phyloP scores from a whole-genome alignment of 108 stramenopile species.

The Chaetoceros muelleri region DNA sequence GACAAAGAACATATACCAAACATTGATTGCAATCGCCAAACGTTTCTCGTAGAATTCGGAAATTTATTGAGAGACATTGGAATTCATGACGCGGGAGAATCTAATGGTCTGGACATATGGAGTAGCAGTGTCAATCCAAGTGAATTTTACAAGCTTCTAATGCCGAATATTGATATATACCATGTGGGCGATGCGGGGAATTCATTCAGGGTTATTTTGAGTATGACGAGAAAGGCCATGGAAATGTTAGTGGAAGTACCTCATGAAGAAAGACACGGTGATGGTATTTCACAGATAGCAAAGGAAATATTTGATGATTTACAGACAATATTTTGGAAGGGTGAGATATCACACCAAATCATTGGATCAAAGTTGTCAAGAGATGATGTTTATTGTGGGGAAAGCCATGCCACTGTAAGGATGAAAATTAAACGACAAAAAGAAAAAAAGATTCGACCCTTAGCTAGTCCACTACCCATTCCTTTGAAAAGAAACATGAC shows the following conservation, averaged over 20 bases:
- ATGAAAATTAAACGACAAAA: neutral
- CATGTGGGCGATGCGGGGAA: neutral
- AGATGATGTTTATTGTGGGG: neutral
- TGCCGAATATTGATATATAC: neutral
- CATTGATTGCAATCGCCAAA: neutral
- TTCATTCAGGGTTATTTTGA: neutral
- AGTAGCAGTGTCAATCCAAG: neutral
- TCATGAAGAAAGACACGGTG: neutral
- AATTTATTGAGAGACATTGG: neutral
- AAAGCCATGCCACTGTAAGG: neutral
- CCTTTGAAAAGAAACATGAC: neutral
- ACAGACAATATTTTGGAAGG: neutral
- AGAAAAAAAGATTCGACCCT: neutral
- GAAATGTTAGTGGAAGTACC: neutral
- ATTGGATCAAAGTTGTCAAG: neutral
- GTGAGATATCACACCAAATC: neutral
- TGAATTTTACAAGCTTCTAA: neutral
- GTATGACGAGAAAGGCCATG: neutral
- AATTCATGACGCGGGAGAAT: neutral
- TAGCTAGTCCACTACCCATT: neutral
- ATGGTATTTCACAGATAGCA: too few relatives aligned
- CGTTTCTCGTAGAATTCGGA: neutral
- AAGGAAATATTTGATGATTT: neutral
- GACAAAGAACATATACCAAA: neutral
- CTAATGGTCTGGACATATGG: neutral